A percentile compares a stretch with the other conserved stretches of the same genome.
These are phyloP conservation scores for Solanum paucissectum DNA, from an alignment of 257 asterid genomes.

Conservation along the genomic window DNA sequence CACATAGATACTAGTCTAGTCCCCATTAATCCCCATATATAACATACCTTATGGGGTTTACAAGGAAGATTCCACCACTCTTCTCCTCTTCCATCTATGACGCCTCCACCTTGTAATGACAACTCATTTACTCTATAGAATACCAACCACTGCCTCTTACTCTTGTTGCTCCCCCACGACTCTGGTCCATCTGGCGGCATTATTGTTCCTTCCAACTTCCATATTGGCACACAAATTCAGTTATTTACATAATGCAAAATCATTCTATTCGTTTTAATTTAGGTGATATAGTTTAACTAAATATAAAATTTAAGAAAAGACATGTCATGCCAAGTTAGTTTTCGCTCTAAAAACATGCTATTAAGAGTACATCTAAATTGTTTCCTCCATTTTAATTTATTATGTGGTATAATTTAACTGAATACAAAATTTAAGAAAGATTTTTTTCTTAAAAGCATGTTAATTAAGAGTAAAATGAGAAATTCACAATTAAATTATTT, in stretches of 20 bases:
- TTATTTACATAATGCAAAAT: neutral
- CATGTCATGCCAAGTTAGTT: neutral
- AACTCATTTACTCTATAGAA: conserved; percentile 39
- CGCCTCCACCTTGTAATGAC: conserved; percentile 40
- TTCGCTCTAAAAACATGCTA: too few relatives aligned
- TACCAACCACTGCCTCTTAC: conserved; percentile 54
- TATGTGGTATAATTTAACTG: neutral
- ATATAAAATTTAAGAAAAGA: neutral
- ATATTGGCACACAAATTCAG: neutral
- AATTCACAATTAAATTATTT: neutral
- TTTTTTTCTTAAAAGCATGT: neutral
- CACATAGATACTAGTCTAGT: neutral
- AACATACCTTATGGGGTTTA: conserved; percentile 52
- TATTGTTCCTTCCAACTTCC: conserved; percentile 44
- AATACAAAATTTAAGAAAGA: neutral
- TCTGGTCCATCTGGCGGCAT: conserved; percentile 60
- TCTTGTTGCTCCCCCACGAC: conserved; percentile 32
- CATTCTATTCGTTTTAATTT: neutral
- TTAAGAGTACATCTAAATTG: neutral
- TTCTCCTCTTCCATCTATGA: conserved; percentile 48
- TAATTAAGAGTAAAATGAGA: neutral
- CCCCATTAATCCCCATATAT: neutral
- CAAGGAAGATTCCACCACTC: conserved; percentile 60
- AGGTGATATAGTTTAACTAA: neutral
- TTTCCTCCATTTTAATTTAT: neutral